A percentile compares a stretch with the other conserved stretches of the same genome.
Conservation (phyloP, 75 land plant species). For the Gnetum montanum region DNA sequence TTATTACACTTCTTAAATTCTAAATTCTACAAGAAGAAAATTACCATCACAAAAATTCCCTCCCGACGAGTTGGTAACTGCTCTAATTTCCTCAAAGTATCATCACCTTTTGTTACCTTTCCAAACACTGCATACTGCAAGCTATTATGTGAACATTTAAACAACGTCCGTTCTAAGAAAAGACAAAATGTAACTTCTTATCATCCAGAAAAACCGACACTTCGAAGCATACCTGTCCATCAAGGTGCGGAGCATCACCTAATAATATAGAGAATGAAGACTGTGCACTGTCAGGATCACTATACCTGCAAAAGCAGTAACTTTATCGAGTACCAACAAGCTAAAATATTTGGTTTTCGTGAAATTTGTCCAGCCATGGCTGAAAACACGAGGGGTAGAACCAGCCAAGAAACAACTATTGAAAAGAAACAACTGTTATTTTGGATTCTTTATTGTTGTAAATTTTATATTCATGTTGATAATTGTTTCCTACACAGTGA, state of each 20-base stretch:
- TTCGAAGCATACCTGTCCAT: constrained; percentile 58
- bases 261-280: constrained; percentile 97
- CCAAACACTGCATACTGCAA: constrained; percentile 98
- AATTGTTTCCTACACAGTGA: no score
- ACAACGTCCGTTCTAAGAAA: background rate
- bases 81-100: constrained; percentile 73
- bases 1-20: background rate
- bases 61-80: constrained; percentile 81
- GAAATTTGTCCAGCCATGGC: no score
- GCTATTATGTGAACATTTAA: constrained; percentile 10
- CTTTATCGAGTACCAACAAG: no score
- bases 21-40: background rate
- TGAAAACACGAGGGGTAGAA: no score
- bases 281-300: constrained; percentile 87
- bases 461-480: no score
- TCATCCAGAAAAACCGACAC: background rate
- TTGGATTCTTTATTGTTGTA: no score
- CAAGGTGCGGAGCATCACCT: constrained; percentile 97
- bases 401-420: no score
- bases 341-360: no score
- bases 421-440: no score
- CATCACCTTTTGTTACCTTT: constrained; percentile 89
- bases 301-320: constrained; percentile 43
- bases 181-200: background rate
- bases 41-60: constrained; percentile 99